These are phyloP conservation scores for Climacium dendroides DNA, from an alignment of 225 moss, liverwort and hornwort genomes.

Conservation along the genomic window DNA sequence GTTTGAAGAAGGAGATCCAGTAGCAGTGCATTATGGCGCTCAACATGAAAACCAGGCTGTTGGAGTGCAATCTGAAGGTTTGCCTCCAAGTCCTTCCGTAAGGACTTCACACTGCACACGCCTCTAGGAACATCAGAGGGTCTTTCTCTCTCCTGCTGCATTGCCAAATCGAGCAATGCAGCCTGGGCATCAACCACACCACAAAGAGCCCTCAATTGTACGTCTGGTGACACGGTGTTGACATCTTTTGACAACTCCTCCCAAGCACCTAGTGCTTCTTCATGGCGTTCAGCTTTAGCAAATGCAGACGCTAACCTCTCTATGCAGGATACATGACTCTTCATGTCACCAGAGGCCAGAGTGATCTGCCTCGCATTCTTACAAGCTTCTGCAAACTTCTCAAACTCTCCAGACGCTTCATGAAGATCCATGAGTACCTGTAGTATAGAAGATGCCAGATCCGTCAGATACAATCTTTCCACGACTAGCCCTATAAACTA, in stretches of 20 bases:
- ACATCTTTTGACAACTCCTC: constrained; percentile 41
- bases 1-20: constrained; percentile 36
- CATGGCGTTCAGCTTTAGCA: constrained; percentile 25
- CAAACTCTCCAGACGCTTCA: constrained; percentile 50
- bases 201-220: constrained; percentile 37
- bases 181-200: constrained; percentile 62
- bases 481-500: not conserved
- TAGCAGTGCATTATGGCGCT: constrained; percentile 26
- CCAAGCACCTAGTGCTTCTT: constrained; percentile 56
- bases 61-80: constrained; percentile 41
- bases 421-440: constrained; percentile 85
- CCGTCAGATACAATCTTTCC: not conserved
- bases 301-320: constrained; percentile 53
- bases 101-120: not conserved
- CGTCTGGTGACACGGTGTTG: constrained; percentile 7
- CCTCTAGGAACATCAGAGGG: not conserved
- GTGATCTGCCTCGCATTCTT: constrained; percentile 42
- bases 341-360: constrained; percentile 34
- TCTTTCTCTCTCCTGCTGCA: constrained; percentile 8
- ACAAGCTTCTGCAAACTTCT: constrained; percentile 61
- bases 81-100: constrained; percentile 21
- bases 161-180: constrained; percentile 32
- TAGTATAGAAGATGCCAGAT: not conserved
- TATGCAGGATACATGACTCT: constrained; percentile 23
- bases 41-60: constrained; percentile 25